A percentile compares a stretch with the other conserved stretches of the same genome.
Conservation (phyloP, 257 asterid species). For the Penstemon barbatus region DNA sequence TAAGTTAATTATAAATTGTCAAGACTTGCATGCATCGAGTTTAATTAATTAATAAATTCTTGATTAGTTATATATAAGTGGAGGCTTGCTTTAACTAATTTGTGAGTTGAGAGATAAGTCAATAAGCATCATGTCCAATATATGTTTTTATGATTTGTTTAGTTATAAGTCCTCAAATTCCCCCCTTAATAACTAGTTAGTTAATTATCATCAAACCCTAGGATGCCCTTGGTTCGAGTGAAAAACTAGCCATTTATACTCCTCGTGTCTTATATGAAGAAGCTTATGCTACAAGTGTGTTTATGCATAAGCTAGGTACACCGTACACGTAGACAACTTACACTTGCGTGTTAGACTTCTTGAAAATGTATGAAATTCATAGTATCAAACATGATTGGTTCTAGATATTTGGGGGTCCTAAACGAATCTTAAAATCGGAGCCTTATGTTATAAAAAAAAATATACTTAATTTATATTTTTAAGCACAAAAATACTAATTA, state of each 20-base stretch:
- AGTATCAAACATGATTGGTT: too few relatives aligned
- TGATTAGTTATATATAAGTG: not conserved
- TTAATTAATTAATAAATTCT: too few relatives aligned
- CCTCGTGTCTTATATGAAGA: slow-evolving; percentile 32
- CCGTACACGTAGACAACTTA: too few relatives aligned
- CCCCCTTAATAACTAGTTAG: slow-evolving; percentile 32
- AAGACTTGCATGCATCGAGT: too few relatives aligned
- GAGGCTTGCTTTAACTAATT: slow-evolving; percentile 17
- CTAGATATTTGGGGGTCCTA: too few relatives aligned
- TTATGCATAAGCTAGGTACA: not conserved
- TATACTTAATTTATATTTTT: too few relatives aligned
- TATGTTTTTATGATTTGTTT: slow-evolving; percentile 25
- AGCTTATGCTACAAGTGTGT: slow-evolving; percentile 4
- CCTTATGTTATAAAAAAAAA: too few relatives aligned
- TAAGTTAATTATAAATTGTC: too few relatives aligned
- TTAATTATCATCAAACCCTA: slow-evolving; percentile 40
- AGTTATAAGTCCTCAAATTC: slow-evolving; percentile 26
- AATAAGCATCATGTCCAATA: slow-evolving; percentile 50
- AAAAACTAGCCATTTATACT: slow-evolving; percentile 43
- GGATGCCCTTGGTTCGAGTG: slow-evolving; percentile 47
- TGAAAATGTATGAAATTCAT: too few relatives aligned
- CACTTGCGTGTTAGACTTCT: too few relatives aligned
- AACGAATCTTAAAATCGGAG: too few relatives aligned
- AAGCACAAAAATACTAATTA: too few relatives aligned
- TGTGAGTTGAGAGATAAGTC: slow-evolving; percentile 39